These are phyloP conservation scores for Houttuynia cordata DNA, from an alignment of 164 flowering plant genomes.

Conservation along the genomic window DNA sequence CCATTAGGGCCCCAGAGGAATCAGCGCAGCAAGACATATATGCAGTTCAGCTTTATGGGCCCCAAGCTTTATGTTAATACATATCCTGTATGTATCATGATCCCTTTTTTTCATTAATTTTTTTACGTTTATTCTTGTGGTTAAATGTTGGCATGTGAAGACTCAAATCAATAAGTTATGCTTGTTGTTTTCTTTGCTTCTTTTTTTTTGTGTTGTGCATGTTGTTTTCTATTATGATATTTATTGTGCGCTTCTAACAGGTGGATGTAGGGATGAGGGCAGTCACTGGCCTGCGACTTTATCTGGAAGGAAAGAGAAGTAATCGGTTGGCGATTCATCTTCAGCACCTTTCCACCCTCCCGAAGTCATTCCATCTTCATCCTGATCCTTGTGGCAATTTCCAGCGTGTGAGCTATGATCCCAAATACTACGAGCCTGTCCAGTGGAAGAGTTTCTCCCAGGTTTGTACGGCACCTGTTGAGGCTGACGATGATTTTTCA, in stretches of 20 bases:
- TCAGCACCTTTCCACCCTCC: constrained; percentile 85
- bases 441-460: constrained; percentile 91
- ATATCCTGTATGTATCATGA: constrained; percentile 33
- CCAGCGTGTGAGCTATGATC: constrained; percentile 33
- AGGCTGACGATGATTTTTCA: constrained; percentile 63
- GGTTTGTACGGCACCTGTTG: constrained; percentile 95
- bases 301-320: constrained; percentile 74
- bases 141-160: too few relatives aligned
- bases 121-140: too few relatives aligned
- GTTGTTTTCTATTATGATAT: neutral
- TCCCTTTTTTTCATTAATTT: neutral
- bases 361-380: constrained; percentile 50
- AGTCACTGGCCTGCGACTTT: constrained; percentile 77
- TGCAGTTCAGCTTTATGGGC: constrained; percentile 84
- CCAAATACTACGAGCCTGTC: constrained; percentile 68
- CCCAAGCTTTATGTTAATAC: constrained; percentile 83
- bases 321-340: constrained; percentile 73
- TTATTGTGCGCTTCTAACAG: constrained; percentile 21
- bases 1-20: constrained; percentile 84
- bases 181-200: neutral
- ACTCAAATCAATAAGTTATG: too few relatives aligned
- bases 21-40: constrained; percentile 41
- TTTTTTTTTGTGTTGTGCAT: too few relatives aligned
- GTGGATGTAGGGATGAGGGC: constrained; percentile 82
- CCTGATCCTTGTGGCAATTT: constrained; percentile 41